phyloP scores from a whole-genome alignment of 140 eudicot species.

The Stevia rebaudiana region DNA sequence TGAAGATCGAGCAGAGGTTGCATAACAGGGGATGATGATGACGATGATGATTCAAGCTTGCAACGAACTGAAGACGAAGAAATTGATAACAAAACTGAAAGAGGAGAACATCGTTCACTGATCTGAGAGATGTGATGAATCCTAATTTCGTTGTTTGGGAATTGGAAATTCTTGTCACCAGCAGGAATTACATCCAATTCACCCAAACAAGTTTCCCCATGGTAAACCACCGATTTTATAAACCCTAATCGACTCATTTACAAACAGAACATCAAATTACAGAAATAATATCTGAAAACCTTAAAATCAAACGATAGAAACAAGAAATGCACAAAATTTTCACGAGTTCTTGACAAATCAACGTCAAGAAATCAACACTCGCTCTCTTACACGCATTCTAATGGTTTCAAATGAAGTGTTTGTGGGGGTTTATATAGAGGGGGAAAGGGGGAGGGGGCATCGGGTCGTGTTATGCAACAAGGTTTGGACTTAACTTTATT shows the following conservation, averaged over 20 bases:
- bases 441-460: not conserved
- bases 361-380: not conserved
- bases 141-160: constrained; percentile 82
- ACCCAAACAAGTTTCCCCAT: constrained; percentile 68
- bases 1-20: constrained; percentile 61
- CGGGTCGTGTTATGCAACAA: not conserved
- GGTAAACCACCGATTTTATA: constrained; percentile 58
- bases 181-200: constrained; percentile 59
- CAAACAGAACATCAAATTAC: not conserved
- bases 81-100: constrained; percentile 62
- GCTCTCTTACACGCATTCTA: not conserved
- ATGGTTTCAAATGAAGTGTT: constrained; percentile 41
- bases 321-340: not conserved
- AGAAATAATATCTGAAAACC: not conserved
- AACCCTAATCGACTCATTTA: constrained; percentile 82
- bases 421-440: constrained; percentile 35
- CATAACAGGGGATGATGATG: constrained; percentile 35
- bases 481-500: constrained; percentile 18
- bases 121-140: constrained; percentile 50
- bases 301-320: not conserved
- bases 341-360: not conserved
- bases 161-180: constrained; percentile 40
- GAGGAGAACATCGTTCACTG: constrained; percentile 71
- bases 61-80: constrained; percentile 63
- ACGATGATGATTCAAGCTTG: constrained; percentile 74